Base-by-base conservation (phyloP, 106 monocot species). In the Vanilla planifolia region DNA sequence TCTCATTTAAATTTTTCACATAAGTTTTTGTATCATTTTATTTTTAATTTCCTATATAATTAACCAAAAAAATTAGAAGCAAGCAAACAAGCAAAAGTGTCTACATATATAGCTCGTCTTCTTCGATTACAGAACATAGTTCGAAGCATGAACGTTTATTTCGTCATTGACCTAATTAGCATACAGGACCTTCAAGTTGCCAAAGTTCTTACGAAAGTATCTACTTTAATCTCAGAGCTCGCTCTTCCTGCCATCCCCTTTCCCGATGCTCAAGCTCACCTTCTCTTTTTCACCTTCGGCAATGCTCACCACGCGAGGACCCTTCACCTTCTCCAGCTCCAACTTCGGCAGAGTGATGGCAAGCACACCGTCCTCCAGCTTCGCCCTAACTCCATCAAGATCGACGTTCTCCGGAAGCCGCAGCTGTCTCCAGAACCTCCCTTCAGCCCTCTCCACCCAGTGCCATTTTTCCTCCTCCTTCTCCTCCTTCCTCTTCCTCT, bases 351-450 rank as follows among this genome's bases (percentile, higher is more conserved):
- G 45, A 3, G 30, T 59, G 15, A 92, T 51, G 3, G 71, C 74
- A 24, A 92, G 79, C 53, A 92, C 82, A 0, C 64, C 64, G 4
- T 64, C 64, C 34, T 22, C 64, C 28, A 92, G 60, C 64, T 62
- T 67, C 3, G 86, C 92, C 43, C 32, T 30, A 14, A 83, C 65
- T 1, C 65, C 27, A 35, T 80, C 86, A 39, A 86, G 14, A 22
- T 92, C 77, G 35, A 50, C 83, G 60, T 80, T 83, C 5, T 82
- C 86, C 30, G 92, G 86, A 42, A 92, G 52, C 66, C 86, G 41
- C 61, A 92, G 78, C 75, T 77, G 86, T 7, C 92, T 64, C 92
- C 92, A 92, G 80, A 92, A 92, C 67, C 65, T 71, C 47, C 85
- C 90, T 36, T 75, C 69, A 0, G 61, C 60, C 3, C 92, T 23